Evolutionary conservation across 2,329 filamentous ascomycete species (phyloP).

Genomic region (Diaporthe amygdali): DNA sequence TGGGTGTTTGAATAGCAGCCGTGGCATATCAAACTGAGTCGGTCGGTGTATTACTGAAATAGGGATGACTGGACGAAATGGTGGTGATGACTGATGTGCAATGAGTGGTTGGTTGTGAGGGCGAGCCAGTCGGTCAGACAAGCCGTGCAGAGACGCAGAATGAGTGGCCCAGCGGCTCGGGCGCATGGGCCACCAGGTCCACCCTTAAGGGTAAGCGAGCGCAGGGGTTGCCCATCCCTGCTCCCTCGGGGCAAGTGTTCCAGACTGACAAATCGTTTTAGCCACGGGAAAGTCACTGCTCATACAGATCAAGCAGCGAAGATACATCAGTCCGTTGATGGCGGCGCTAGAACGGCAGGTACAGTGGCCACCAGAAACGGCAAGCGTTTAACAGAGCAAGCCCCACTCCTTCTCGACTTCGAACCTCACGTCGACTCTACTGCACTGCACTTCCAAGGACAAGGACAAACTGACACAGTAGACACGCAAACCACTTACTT

Average conservation of each 20-base stretch:
- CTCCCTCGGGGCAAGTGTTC: neutral
- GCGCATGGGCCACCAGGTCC: slow-evolving; percentile 6
- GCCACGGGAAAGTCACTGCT: neutral
- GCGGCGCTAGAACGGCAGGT: slow-evolving; percentile 4
- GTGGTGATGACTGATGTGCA: neutral
- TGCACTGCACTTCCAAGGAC: neutral
- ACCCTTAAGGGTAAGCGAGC: slow-evolving; percentile 5
- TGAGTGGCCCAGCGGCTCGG: slow-evolving; percentile 7
- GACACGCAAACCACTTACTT: neutral
- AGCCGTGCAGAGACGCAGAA: neutral
- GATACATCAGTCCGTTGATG: neutral
- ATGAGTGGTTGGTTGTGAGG: slow-evolving; percentile 9
- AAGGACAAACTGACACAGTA: neutral
- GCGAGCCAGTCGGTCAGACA: neutral
- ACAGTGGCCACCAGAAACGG: slow-evolving; percentile 20
- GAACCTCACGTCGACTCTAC: slow-evolving; percentile 16
- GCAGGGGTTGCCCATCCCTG: slow-evolving; percentile 10
- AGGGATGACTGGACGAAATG: neutral
- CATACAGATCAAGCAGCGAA: neutral
- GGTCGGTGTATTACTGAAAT: neutral
- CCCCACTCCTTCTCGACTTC: neutral
- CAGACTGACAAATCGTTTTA: slow-evolving; percentile 4
- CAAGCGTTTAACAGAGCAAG: slow-evolving; percentile 20
- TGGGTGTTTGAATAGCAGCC: neutral
- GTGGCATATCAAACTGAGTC: neutral